Percentiles rank a stretch among this genome's conserved stretches.
These are phyloP conservation scores for Globisporangium irregulare DNA, from an alignment of 352 stramenopile genomes.

Conservation along the genomic window DNA sequence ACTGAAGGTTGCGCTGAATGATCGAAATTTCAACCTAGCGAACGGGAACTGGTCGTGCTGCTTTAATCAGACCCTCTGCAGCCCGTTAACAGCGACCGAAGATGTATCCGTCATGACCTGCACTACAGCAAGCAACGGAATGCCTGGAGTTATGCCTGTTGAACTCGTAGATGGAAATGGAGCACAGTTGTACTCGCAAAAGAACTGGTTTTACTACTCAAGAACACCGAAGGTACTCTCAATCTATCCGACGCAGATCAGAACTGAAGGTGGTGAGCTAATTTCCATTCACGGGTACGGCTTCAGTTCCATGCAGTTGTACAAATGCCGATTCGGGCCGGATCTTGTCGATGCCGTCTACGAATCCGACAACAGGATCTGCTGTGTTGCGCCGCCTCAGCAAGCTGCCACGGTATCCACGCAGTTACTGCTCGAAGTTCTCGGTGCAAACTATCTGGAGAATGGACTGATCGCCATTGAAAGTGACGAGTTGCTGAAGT, in stretches of 20 bases:
- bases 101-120: conserved; percentile 6
- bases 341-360: conserved; percentile 12
- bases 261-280: conserved; percentile 19
- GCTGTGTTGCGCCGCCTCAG: conserved; percentile 26
- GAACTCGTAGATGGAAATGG: conserved; percentile 14
- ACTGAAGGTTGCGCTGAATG: conserved; percentile 3
- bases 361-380: conserved; percentile 29
- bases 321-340: conserved; percentile 33
- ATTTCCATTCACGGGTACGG: conserved; percentile 26
- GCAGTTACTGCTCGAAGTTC: conserved; percentile 1
- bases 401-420: background rate
- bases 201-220: conserved; percentile 37
- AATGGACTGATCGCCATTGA: background rate
- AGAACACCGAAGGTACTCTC: conserved; percentile 21
- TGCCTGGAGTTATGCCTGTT: conserved; percentile 22
- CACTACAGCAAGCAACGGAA: conserved; percentile 19
- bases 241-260: conserved; percentile 23
- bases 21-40: background rate
- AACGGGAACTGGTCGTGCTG: conserved; percentile 33
- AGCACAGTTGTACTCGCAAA: conserved; percentile 6
- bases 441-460: background rate
- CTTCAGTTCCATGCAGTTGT: conserved; percentile 20
- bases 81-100: conserved; percentile 9
- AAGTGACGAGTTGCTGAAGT: conserved; percentile 9
- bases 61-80: conserved; percentile 29